phyloP scores from a whole-genome alignment of 176 grass and related monocot species.

The Rhipidocladum racemiflorum region DNA sequence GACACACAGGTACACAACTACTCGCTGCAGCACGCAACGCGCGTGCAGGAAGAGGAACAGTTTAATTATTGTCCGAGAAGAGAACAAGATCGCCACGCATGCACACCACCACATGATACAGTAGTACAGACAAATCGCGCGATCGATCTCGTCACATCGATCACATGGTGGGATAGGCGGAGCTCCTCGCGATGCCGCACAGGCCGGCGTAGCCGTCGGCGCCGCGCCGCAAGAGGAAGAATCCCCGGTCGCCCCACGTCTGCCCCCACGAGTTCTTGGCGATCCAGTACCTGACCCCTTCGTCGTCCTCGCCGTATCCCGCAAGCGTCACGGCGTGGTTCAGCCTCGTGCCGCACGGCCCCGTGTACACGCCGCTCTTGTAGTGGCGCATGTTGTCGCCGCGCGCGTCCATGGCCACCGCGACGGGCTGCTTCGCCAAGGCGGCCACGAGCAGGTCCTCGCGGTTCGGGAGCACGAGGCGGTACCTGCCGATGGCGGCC shows the following conservation, averaged over 20 bases:
- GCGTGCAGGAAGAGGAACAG: too few relatives aligned
- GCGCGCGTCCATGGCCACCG: constrained; percentile 14
- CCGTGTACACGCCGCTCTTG: constrained; percentile 35
- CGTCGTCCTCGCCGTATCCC: constrained; percentile 37
- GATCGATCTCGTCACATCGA: too few relatives aligned
- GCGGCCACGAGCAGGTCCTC: constrained; percentile 31
- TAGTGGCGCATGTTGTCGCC: constrained; percentile 23
- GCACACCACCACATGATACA: too few relatives aligned
- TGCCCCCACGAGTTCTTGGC: constrained; percentile 44
- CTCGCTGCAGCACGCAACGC: too few relatives aligned
- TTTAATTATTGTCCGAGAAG: too few relatives aligned
- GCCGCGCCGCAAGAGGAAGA: too few relatives aligned
- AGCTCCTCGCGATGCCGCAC: too few relatives aligned
- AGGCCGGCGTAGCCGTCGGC: too few relatives aligned
- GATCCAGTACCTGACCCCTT: constrained; percentile 38
- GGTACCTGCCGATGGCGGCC: background rate
- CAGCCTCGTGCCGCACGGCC: background rate
- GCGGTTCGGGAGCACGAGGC: background rate
- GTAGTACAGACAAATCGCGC: too few relatives aligned
- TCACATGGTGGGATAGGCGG: too few relatives aligned
- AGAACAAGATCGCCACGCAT: too few relatives aligned
- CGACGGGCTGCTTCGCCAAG: constrained; percentile 22
- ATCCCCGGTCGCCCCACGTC: constrained; percentile 17
- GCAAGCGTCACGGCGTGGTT: constrained; percentile 37
- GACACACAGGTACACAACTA: too few relatives aligned